These are phyloP conservation scores for Epicoccum sorghinum DNA, from an alignment of 2,329 filamentous ascomycete species.

Conservation along the genomic window DNA sequence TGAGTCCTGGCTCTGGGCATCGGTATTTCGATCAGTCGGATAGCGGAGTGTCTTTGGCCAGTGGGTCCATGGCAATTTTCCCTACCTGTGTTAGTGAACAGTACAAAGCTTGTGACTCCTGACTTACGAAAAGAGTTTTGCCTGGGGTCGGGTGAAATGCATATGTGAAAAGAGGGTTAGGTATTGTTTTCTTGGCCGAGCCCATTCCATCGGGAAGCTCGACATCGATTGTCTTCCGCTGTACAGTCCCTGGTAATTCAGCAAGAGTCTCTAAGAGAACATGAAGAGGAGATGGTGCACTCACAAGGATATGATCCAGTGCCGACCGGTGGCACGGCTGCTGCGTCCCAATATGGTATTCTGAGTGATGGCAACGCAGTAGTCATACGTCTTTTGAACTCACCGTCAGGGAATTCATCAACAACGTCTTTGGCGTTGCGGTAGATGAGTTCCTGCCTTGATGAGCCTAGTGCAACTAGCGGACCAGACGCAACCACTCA, in stretches of 20 bases:
- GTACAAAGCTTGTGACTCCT: background rate
- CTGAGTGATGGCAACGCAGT: slow-evolving; percentile 47
- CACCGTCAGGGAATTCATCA: slow-evolving; percentile 47
- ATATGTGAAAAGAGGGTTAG: slow-evolving; percentile 54
- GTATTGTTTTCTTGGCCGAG: slow-evolving; percentile 29
- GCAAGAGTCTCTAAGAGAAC: background rate
- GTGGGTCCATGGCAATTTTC: slow-evolving; percentile 21
- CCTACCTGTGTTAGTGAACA: slow-evolving; percentile 6
- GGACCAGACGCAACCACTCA: slow-evolving; percentile 23
- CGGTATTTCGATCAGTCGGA: slow-evolving; percentile 20
- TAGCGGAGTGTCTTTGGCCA: slow-evolving; percentile 52
- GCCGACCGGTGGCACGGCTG: slow-evolving; percentile 42
- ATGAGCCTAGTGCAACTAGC: background rate
- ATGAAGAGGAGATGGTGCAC: background rate
- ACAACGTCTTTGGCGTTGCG: slow-evolving; percentile 47
- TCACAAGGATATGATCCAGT: slow-evolving; percentile 42
- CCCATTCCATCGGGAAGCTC: slow-evolving; percentile 39
- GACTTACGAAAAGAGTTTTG: slow-evolving; percentile 16
- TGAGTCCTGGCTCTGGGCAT: slow-evolving; percentile 32
- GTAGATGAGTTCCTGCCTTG: slow-evolving; percentile 48
- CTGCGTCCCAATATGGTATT: slow-evolving; percentile 56
- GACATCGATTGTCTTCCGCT: slow-evolving; percentile 36
- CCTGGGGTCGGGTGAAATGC: slow-evolving; percentile 55
- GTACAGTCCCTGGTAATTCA: slow-evolving; percentile 34
- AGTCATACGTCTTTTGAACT: slow-evolving; percentile 44